Percentiles rank a stretch among this genome's conserved stretches.
These are phyloP conservation scores for Ogataea parapolymorpha DNA, from an alignment of 805 yeast genomes.

Conservation along the genomic window DNA sequence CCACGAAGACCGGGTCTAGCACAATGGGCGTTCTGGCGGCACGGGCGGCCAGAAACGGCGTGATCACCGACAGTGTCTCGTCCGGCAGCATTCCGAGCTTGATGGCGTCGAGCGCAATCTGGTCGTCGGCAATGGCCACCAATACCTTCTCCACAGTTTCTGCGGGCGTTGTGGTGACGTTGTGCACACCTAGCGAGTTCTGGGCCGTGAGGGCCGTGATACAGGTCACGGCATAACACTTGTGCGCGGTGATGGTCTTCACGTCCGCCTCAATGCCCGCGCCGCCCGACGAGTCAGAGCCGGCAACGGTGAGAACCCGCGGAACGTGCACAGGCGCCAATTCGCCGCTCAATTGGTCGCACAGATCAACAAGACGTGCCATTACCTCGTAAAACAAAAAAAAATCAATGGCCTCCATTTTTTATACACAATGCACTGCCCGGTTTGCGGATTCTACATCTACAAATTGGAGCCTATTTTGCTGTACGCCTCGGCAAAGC, in stretches of 20 bases:
- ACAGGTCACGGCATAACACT: conserved; percentile 77
- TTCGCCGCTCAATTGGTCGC: conserved; percentile 2
- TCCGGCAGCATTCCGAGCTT: conserved; percentile 74
- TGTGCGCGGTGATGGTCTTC: conserved; percentile 73
- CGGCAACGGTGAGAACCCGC: conserved; percentile 54
- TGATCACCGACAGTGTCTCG: conserved; percentile 41
- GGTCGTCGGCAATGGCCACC: conserved; percentile 55
- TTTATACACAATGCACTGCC: conserved; percentile 1
- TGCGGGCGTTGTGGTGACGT: conserved; percentile 43
- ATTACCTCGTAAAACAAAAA: background rate
- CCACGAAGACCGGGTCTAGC: conserved; percentile 81
- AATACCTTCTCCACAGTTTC: conserved; percentile 47
- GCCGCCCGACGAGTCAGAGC: conserved; percentile 87
- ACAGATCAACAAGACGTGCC: conserved; percentile 9
- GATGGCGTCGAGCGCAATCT: conserved; percentile 58
- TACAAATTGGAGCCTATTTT: conserved; percentile 19
- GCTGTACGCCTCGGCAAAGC: conserved; percentile 28
- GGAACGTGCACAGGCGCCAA: conserved; percentile 25
- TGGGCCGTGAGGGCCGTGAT: conserved; percentile 82
- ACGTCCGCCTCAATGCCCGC: conserved; percentile 93
- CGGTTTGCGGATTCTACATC: background rate
- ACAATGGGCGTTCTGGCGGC: conserved; percentile 36
- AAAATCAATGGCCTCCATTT: background rate
- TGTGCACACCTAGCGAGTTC: conserved; percentile 51
- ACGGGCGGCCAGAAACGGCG: conserved; percentile 17